A percentile compares a stretch with the other conserved stretches of the same genome.
phyloP scores from a whole-genome alignment of 1,284 basidiomycete species.

The Tilletia horrida region DNA sequence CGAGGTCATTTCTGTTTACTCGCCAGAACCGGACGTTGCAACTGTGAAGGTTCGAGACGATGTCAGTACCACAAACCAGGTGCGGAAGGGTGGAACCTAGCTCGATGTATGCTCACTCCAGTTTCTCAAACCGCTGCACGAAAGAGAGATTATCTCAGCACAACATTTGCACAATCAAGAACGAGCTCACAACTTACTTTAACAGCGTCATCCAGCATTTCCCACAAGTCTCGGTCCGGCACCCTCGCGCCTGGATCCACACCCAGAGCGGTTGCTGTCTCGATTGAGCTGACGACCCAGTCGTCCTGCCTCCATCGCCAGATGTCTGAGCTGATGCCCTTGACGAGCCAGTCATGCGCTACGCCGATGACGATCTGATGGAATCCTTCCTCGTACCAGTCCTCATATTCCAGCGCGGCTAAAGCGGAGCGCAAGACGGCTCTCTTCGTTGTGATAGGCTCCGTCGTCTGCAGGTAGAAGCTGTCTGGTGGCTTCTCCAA shows the following conservation, averaged over 20 bases:
- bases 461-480: constrained; percentile 21
- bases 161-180: not conserved
- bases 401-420: constrained; percentile 46
- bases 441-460: constrained; percentile 25
- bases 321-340: constrained; percentile 48
- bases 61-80: too few relatives aligned
- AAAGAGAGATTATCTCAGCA: not conserved
- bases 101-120: constrained; percentile 32
- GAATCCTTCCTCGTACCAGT: constrained; percentile 52
- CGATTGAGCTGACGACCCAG: constrained; percentile 36
- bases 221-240: constrained; percentile 52
- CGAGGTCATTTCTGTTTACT: constrained; percentile 34
- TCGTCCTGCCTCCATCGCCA: constrained; percentile 49
- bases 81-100: too few relatives aligned
- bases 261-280: constrained; percentile 26
- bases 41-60: constrained; percentile 18
- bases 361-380: constrained; percentile 52
- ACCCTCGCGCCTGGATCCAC: constrained; percentile 39
- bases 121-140: constrained; percentile 37
- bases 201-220: constrained; percentile 45
- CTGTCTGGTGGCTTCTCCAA: constrained; percentile 44
- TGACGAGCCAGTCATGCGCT: constrained; percentile 49
- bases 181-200: constrained; percentile 12
- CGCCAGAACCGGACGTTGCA: constrained; percentile 53
- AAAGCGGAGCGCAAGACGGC: constrained; percentile 46